phyloP scores from a whole-genome alignment of 805 yeast genomes.

The Pichia californica region DNA sequence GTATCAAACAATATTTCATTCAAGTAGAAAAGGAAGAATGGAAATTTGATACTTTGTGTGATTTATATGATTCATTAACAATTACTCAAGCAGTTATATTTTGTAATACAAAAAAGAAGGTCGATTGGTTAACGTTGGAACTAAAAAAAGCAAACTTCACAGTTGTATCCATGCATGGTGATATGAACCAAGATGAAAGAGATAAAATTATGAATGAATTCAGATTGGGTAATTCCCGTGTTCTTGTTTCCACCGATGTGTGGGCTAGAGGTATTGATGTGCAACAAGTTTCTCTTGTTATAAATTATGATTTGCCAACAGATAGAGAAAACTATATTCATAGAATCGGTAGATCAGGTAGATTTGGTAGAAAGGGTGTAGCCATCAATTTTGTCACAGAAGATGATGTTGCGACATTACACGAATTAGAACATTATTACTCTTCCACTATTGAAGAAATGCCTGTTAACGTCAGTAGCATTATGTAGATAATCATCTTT shows the following conservation, averaged over 20 bases:
- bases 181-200: slow-evolving; percentile 89
- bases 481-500: no score
- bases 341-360: slow-evolving; percentile 97
- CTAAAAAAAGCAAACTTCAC: slow-evolving; percentile 78
- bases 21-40: slow-evolving; percentile 89
- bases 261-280: slow-evolving; percentile 98
- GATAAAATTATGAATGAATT: slow-evolving; percentile 94
- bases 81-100: slow-evolving; percentile 97
- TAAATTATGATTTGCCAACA: slow-evolving; percentile 87
- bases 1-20: slow-evolving; percentile 86
- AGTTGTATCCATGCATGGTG: slow-evolving; percentile 93
- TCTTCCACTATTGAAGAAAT: slow-evolving; percentile 86
- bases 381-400: slow-evolving; percentile 90
- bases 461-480: slow-evolving; percentile 50
- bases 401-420: slow-evolving; percentile 65
- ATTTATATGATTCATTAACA: slow-evolving; percentile 88
- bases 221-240: slow-evolving; percentile 89
- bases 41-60: slow-evolving; percentile 93
- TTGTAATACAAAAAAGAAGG: slow-evolving; percentile 94
- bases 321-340: slow-evolving; percentile 93
- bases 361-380: slow-evolving; percentile 98
- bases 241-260: slow-evolving; percentile 87
- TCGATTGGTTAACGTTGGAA: slow-evolving; percentile 77
- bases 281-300: slow-evolving; percentile 92
- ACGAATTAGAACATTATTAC: slow-evolving; percentile 86